Conservation (phyloP, 169 alveolate species). For the Neospora caninum region DNA sequence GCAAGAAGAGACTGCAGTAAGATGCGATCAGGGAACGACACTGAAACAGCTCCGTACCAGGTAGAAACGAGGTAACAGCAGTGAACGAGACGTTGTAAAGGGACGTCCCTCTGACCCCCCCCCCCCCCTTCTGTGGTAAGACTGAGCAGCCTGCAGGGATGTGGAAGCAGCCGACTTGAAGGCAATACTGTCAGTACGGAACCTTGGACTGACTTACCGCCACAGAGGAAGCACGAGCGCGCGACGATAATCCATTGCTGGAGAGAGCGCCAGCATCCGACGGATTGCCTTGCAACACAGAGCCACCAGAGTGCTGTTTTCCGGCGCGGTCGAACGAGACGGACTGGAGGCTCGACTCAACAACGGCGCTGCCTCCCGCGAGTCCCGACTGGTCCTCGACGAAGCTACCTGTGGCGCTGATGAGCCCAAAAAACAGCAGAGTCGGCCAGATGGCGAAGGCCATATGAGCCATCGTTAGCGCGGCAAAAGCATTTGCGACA, state of each 20-base stretch:
- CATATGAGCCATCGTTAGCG: neutral
- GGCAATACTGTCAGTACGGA: no score
- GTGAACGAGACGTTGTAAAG: no score
- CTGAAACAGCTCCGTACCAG: no score
- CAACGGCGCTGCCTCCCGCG: neutral
- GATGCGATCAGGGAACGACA: no score
- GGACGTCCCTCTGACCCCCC: no score
- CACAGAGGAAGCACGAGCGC: neutral
- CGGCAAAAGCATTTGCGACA: no score
- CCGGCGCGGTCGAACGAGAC: neutral
- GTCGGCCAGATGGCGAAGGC: neutral
- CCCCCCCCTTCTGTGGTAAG: no score
- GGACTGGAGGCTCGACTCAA: neutral
- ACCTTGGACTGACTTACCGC: neutral
- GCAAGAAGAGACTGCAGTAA: no score
- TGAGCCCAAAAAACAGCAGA: neutral
- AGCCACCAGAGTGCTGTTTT: neutral
- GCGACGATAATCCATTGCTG: neutral
- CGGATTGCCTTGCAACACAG: neutral
- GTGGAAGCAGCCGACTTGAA: no score
- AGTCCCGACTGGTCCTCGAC: neutral
- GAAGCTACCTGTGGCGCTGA: neutral
- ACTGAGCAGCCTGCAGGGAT: no score
- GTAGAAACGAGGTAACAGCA: no score
- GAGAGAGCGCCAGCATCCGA: neutral